Base-by-base conservation (phyloP, 1,284 basidiomycete species). In the Ceratobasidium sp. region DNA sequence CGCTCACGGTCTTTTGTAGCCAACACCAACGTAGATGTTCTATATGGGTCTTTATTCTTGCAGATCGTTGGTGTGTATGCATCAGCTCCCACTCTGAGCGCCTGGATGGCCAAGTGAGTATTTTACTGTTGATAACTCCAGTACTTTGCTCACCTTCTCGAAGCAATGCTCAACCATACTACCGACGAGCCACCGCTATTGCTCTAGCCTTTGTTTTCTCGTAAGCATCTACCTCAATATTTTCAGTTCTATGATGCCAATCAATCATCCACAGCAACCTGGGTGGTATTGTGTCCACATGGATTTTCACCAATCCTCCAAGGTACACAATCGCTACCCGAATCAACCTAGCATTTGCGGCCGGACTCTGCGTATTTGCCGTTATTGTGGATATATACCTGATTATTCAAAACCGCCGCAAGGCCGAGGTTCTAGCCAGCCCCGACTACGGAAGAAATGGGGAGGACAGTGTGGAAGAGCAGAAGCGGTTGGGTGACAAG, bases 51-150 rank as follows among this genome's bases (percentile, higher is more conserved):
- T 55, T 76, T 81, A 21, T 81, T 81, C 76, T 73, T 81, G 28
- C 78, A 80, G 62, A 78, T 81, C 74, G 78, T 78, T 26, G 81
- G 81, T 26, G 78, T 78, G 2, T 81, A 80, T 62, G 77, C 76
- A 11, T 72, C 75, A 6, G 79, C 79, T 0, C 79, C 79, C 1
- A 69, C 79, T 21, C 66, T 77, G 8, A 78, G 77, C 3, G 77
- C 78, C 4, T 80, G 79, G 79, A 79, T 79, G 78, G 76, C 76
- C 64, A 69, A 76, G 76, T 77, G 32, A 55, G 72, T 46, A 30
- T 30, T 28, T 26, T 1, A 18, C 52, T 21, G 21, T 23, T 47
- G 28, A 1, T 47, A 32, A 30, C 13, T 7, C 2, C 38, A 28
- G 21, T 63, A 2, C 14, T 3, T 32, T n/a, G 43, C 30, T 71